These are phyloP conservation scores for Penicillium concentricum DNA, from an alignment of 2,329 filamentous ascomycete species.

Conservation along the genomic window DNA sequence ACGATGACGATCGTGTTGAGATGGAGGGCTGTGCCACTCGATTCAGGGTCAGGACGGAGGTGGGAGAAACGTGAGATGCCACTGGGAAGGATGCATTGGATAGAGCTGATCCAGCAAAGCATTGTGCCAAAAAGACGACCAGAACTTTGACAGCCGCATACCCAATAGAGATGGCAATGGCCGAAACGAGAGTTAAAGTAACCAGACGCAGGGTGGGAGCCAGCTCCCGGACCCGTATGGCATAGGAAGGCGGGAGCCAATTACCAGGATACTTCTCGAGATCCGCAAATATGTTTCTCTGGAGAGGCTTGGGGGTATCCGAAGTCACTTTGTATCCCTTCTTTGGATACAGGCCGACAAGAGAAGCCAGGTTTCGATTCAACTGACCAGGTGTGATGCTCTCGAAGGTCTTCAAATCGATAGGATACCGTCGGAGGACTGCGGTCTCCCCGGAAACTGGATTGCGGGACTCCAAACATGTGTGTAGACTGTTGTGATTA, in stretches of 20 bases:
- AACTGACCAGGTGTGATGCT: conserved; percentile 48
- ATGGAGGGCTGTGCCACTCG: conserved; percentile 25
- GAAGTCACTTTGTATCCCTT: conserved; percentile 21
- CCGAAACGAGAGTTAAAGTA: conserved; percentile 28
- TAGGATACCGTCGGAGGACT: conserved; percentile 42
- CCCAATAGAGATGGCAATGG: conserved; percentile 31
- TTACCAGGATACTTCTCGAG: conserved; percentile 28
- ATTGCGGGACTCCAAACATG: conserved; percentile 44
- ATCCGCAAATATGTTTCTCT: conserved; percentile 17
- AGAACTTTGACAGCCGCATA: conserved; percentile 29
- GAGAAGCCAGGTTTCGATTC: conserved; percentile 48
- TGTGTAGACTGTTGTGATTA: conserved; percentile 44
- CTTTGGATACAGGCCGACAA: conserved; percentile 35
- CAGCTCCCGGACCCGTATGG: conserved; percentile 22
- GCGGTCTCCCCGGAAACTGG: conserved; percentile 32
- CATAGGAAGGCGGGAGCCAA: conserved; percentile 24
- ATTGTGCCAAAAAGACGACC: conserved; percentile 26
- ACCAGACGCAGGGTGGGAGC: conserved; percentile 30
- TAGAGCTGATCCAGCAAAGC: conserved; percentile 24
- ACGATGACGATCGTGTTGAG: conserved; percentile 21
- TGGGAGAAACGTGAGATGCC: conserved; percentile 17
- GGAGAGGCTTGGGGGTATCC: conserved; percentile 8
- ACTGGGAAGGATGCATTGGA: conserved; percentile 19
- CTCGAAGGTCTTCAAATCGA: conserved; percentile 49
- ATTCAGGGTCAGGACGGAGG: conserved; percentile 22